Conservation (phyloP, 164 flowering plant species). For the Kalanchoe fedtschenkoi region DNA sequence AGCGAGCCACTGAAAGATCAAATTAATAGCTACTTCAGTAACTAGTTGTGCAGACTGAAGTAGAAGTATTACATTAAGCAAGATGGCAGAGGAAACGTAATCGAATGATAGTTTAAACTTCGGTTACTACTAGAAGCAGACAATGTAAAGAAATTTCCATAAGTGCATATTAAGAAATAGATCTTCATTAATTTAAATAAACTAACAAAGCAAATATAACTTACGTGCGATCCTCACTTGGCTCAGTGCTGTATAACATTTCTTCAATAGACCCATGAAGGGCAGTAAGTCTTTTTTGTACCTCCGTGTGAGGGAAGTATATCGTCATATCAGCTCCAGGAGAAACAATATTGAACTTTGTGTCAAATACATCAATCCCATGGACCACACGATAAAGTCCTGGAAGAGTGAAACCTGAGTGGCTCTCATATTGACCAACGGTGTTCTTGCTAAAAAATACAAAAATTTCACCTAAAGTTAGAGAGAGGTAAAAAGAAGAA, state of each 20-base stretch:
- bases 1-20: constrained; percentile 53
- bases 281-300: constrained; percentile 62
- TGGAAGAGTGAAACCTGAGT: constrained; percentile 81
- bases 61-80: not conserved
- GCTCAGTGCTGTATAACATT: constrained; percentile 65
- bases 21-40: not conserved
- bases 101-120: not conserved
- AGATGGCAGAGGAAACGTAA: too few species aligned
- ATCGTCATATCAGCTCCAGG: constrained; percentile 91
- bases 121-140: not conserved
- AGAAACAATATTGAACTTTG: constrained; percentile 96
- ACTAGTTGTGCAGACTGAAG: not conserved
- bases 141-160: not conserved
- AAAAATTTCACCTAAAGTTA: not conserved
- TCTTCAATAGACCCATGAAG: constrained; percentile 68
- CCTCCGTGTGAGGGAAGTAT: constrained; percentile 66
- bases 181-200: not conserved
- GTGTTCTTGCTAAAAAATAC: constrained; percentile 62
- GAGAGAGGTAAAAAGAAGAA: not conserved
- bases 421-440: constrained; percentile 96
- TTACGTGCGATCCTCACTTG: constrained; percentile 70
- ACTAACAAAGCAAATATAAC: constrained; percentile 13
- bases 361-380: constrained; percentile 96
- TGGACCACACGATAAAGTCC: constrained; percentile 89
- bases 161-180: not conserved